Base-by-base conservation (phyloP, 768 basidiomycete genomes). In the Scleroderma bovista region DNA sequence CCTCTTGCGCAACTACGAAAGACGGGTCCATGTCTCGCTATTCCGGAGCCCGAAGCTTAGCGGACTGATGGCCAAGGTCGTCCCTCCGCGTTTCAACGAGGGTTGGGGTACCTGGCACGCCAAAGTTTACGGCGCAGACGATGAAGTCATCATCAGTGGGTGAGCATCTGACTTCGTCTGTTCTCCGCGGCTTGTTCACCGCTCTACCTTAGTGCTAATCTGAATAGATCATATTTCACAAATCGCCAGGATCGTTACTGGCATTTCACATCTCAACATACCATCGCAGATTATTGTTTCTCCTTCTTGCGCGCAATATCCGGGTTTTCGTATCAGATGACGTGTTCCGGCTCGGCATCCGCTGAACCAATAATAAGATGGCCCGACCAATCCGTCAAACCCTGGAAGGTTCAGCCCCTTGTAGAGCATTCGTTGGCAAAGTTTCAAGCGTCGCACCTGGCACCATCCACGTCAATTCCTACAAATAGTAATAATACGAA, bases 21-120 rank as follows among this genome's bases (percentile, higher is more conserved):
- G 79, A 16, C 78, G 88, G 40, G 83, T 92, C 9, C 81, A 83
- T 51, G 73, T 95, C 9, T 81, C 83, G 33, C 75, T 98, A 55
- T 99, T 93, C 58, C 81, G 90, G 42, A 93, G 90, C 60, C 95
- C 96, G 0, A 88, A 82, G 46, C 75, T 97, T 24, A 76, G 81
- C 16, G 87, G 89, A 1, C 51, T 89, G 23, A 74, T 89, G 65
- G 80, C 88, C 26, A 78, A 75, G 48, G 52, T 95, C 24, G 84
- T 97, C 7, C 96, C 96, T 7, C 85, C 88, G 20, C 76, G 96
- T 47, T 96, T 92, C 69, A 95, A 99, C 59, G 96, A 99, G 70
- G 96, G 94, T 2, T 98, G 93, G 89, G 95, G 94, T 1, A 92
- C 94, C 2, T 97, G 94, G 94, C 96, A 98, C 64, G 86, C 91